These are phyloP conservation scores for Stagonosporopsis chrysanthemi DNA, from an alignment of 2,329 filamentous ascomycete genomes.

Conservation along the genomic window DNA sequence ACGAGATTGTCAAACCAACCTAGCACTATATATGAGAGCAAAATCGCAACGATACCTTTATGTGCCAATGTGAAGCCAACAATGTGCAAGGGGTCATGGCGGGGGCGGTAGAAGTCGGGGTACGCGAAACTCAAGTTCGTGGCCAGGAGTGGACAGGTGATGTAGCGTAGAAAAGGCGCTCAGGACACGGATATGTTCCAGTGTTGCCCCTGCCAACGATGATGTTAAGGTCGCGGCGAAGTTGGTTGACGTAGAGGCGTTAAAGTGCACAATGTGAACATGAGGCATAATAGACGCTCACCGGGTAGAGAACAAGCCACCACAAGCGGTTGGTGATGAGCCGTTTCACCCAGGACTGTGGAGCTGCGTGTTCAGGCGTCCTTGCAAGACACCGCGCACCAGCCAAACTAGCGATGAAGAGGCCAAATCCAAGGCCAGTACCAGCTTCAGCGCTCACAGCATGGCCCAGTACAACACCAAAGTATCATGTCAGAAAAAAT, in stretches of 20 bases:
- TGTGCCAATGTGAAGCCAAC: slow-evolving; percentile 37
- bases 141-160: slow-evolving; percentile 9
- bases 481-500: slow-evolving; percentile 59
- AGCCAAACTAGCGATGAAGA: slow-evolving; percentile 54
- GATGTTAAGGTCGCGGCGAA: slow-evolving; percentile 55
- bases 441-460: slow-evolving; percentile 48
- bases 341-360: slow-evolving; percentile 49
- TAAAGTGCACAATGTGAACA: not conserved
- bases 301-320: slow-evolving; percentile 59
- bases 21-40: not conserved
- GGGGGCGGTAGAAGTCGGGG: slow-evolving; percentile 1
- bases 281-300: slow-evolving; percentile 37
- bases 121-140: slow-evolving; percentile 15
- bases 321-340: slow-evolving; percentile 46
- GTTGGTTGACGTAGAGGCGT: slow-evolving; percentile 58
- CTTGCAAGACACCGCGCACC: slow-evolving; percentile 49
- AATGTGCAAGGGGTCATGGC: slow-evolving; percentile 10
- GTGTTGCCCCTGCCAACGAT: slow-evolving; percentile 59
- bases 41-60: slow-evolving; percentile 41
- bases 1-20: not conserved
- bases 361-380: slow-evolving; percentile 51
- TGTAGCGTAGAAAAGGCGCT: slow-evolving; percentile 35
- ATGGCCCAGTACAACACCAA: slow-evolving; percentile 59
- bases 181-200: slow-evolving; percentile 61
- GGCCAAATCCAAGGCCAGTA: slow-evolving; percentile 59